Percentiles rank a stretch among this genome's conserved stretches.
phyloP scores from a whole-genome alignment of 176 grass and related monocot genomes.

The Ensete glaucum region DNA sequence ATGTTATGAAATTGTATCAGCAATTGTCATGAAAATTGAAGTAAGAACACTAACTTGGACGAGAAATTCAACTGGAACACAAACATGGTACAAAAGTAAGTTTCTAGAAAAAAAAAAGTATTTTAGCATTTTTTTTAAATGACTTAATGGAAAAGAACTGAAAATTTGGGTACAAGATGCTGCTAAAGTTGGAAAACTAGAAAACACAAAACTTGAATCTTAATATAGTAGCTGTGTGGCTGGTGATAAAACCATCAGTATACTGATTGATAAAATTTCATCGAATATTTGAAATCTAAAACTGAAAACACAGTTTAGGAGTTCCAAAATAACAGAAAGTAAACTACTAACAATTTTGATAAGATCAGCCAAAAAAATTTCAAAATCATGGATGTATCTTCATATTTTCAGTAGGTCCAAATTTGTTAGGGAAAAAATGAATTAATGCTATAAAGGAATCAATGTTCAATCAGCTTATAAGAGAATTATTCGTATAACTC shows the following conservation, averaged over 20 bases:
- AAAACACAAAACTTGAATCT: background rate
- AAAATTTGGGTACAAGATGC: background rate
- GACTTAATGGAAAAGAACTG: background rate
- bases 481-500: background rate
- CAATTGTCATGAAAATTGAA: background rate
- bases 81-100: background rate
- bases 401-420: background rate
- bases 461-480: background rate
- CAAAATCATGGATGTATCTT: background rate
- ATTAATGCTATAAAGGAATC: background rate
- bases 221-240: background rate
- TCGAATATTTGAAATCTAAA: too few species aligned
- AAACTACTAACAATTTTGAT: too few species aligned
- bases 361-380: too few species aligned
- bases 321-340: too few species aligned
- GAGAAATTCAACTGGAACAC: background rate
- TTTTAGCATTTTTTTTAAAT: background rate
- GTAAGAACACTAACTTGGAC: background rate
- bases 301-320: too few species aligned
- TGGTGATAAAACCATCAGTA: background rate
- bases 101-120: background rate
- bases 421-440: background rate
- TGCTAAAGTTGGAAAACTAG: background rate
- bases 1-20: background rate
- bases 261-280: too few species aligned